Percentiles rank a stretch among this genome's conserved stretches.
Conservation (phyloP, 2,329 filamentous ascomycete species). For the Exophiala viscosa region DNA sequence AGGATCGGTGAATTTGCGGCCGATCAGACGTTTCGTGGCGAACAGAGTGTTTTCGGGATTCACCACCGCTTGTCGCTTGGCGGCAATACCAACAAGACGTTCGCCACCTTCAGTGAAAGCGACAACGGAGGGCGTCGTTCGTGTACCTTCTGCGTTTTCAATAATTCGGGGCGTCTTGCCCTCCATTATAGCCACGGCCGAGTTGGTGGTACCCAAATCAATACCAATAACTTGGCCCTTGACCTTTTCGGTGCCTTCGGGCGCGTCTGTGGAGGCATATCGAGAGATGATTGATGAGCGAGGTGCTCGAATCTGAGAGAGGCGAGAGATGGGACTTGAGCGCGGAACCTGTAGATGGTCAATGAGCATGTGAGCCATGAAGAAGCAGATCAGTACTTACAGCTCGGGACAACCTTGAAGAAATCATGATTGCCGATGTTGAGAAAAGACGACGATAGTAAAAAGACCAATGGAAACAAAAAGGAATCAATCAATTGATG, state of each 20-base stretch:
- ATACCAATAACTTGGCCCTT: conserved; percentile 97
- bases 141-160: conserved; percentile 93
- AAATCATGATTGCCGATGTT: conserved; percentile 52
- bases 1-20: conserved; percentile 88
- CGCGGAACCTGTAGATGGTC: conserved; percentile 63
- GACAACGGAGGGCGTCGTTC: conserved; percentile 90
- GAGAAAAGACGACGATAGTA: conserved; percentile 25
- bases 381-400: conserved; percentile 51
- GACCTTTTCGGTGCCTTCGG: conserved; percentile 68
- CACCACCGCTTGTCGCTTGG: conserved; percentile 96
- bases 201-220: conserved; percentile 98
- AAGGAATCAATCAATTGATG: conserved; percentile 11
- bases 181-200: conserved; percentile 95
- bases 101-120: conserved; percentile 94
- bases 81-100: conserved; percentile 92
- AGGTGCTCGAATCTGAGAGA: conserved; percentile 66
- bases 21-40: conserved; percentile 97
- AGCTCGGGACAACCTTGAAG: conserved; percentile 69
- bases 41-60: conserved; percentile 99
- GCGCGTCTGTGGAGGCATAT: conserved; percentile 68
- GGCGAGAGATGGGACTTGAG: conserved; percentile 66
- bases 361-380: no score
- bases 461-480: conserved; percentile 17
- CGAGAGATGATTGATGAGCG: conserved; percentile 70
- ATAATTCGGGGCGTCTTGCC: conserved; percentile 94